Base-by-base conservation (phyloP, 2,329 filamentous ascomycete species). In the Plectosphaerella sp. region DNA sequence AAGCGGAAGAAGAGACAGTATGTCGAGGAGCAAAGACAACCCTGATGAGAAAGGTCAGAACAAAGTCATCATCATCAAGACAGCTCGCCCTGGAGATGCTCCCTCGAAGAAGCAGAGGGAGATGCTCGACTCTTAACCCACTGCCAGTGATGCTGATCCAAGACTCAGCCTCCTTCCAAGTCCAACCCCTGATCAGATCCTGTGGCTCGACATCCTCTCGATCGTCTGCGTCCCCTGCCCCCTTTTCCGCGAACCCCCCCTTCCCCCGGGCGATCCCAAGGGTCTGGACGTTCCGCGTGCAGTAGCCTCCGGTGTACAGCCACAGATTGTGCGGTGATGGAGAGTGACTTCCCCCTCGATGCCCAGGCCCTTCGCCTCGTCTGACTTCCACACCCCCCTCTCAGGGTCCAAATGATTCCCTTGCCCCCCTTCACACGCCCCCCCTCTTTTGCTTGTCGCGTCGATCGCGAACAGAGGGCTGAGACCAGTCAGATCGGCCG, bases 291-390 rank as follows among this genome's bases (percentile, higher is more conserved):
- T 48, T 20, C 47, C 50, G 48, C 48, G 37, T 37, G 7, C 45
- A 22, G 39, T n/a, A 8, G 37, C 45, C 55, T 54, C 28, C 28
- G 11, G 28, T 33, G 28, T 33, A 33, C 8, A 33, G 28, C 28
- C 28, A 33, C 28, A 33, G 28, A 33, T 33, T 33, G 28, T 33
- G 28, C 28, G 28, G 35, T 50, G 55, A 57, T 57, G 56, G 55
- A 57, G 22, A 56, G 55, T 57, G 55, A 57, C 55, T 52, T 57
- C 41, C 48, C 48, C 53, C 48, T 35, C 46, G 37, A 15, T 22
- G 45, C 50, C 48, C 22, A 52, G 33, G 16, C 49, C 43, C 39
- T 35, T 18, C 42, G 37, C 47, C 50, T 50, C 49, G 46, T 47
- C 33, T 22, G 22, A 12, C 28, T 12, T 3, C 20, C 48, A 48